A percentile compares a stretch with the other conserved stretches of the same genome.
phyloP scores from a whole-genome alignment of 495 filamentous ascomycete genomes.

The Tetracladium setigerum region DNA sequence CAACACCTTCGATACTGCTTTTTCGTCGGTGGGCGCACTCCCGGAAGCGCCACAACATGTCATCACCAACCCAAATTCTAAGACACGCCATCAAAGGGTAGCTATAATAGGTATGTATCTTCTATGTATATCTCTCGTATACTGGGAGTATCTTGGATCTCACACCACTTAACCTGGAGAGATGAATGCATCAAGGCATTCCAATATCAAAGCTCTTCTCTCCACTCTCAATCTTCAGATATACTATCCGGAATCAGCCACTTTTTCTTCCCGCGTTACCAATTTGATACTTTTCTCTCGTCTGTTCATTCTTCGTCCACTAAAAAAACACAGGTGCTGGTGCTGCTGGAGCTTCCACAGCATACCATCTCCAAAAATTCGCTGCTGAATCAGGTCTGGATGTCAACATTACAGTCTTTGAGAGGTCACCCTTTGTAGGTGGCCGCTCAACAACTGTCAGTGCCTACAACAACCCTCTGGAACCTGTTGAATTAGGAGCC shows the following conservation, averaged over 20 bases:
- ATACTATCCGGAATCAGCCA: no score
- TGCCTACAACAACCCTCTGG: constrained; percentile 58
- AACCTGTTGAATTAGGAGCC: constrained; percentile 81
- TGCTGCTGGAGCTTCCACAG: constrained; percentile 78
- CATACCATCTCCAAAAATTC: constrained; percentile 71
- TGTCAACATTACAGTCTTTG: constrained; percentile 81
- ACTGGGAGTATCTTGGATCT: background rate
- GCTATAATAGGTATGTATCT: constrained; percentile 22
- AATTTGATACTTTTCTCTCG: background rate
- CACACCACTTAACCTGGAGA: background rate
- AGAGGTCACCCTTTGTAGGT: constrained; percentile 71
- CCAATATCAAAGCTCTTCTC: no score
- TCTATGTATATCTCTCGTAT: background rate
- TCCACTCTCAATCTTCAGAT: no score
- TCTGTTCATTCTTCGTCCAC: background rate
- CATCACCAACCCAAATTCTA: no score
- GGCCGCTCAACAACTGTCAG: constrained; percentile 87
- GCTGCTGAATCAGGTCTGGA: constrained; percentile 42
- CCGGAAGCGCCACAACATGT: no score
- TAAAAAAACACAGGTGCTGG: constrained; percentile 62
- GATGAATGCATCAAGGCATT: no score
- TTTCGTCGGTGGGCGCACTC: no score
- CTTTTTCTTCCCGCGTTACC: no score
- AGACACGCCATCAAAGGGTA: constrained; percentile 1
- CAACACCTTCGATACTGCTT: no score